Conservation (phyloP, 73 alveolate genomes). For the Durusdinium trenchii region DNA sequence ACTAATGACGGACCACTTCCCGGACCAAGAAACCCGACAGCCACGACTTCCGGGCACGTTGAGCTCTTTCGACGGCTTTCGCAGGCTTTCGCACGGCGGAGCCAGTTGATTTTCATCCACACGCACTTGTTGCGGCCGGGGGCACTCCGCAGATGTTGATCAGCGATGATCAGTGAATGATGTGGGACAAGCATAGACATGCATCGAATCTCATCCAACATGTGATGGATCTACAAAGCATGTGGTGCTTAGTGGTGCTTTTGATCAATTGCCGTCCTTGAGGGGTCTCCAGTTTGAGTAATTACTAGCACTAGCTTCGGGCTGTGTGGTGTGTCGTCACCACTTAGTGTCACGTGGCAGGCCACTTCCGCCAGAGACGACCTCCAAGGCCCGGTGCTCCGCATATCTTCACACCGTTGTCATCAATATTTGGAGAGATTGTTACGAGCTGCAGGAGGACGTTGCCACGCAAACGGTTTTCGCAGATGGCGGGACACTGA, state of each 20-base stretch:
- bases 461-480: slow-evolving; percentile 23
- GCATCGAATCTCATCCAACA: too few relatives aligned
- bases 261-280: too few relatives aligned
- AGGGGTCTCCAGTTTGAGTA: too few relatives aligned
- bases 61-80: not conserved
- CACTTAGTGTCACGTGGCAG: not conserved
- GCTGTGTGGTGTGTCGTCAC: not conserved
- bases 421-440: not conserved
- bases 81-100: slow-evolving; percentile 69
- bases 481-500: slow-evolving; percentile 33
- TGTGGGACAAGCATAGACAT: too few relatives aligned
- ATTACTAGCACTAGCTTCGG: too few relatives aligned
- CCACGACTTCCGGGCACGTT: too few relatives aligned
- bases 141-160: not conserved
- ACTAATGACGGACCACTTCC: too few relatives aligned
- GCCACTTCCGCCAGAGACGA: slow-evolving; percentile 42
- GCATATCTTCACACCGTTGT: not conserved
- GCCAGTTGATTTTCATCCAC: slow-evolving; percentile 39
- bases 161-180: too few relatives aligned
- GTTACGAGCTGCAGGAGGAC: not conserved
- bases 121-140: not conserved
- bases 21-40: too few relatives aligned
- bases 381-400: not conserved
- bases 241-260: too few relatives aligned
- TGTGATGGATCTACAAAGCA: too few relatives aligned